Evolutionary conservation across 305 asterid species (phyloP).

Genomic region (Fraxinus velutina): DNA sequence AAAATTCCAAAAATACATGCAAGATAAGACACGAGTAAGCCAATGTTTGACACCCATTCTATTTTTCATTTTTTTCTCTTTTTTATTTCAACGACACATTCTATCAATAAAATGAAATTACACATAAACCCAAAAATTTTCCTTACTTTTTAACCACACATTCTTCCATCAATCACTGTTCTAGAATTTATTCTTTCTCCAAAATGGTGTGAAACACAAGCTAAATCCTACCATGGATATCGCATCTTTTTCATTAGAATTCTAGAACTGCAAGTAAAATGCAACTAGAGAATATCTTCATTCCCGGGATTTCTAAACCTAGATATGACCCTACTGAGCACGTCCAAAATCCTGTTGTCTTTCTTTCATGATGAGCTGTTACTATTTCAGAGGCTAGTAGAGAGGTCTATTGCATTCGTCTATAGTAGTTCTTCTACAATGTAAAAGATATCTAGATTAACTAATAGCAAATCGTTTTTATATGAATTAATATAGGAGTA

Average conservation of each 20-base stretch:
- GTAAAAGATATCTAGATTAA: background rate
- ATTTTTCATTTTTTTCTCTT: too few species aligned
- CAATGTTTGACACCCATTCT: too few species aligned
- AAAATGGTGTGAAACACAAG: too few species aligned
- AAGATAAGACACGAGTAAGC: background rate
- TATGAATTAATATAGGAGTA: background rate
- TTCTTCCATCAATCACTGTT: too few species aligned
- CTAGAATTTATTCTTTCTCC: too few species aligned
- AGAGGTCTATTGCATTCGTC: background rate
- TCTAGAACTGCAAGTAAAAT: background rate
- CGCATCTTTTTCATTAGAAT: background rate
- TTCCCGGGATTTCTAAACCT: background rate
- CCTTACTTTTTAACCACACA: too few species aligned
- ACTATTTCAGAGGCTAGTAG: background rate
- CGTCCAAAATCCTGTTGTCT: background rate
- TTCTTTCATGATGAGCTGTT: background rate
- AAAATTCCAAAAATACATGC: slow-evolving; percentile 2
- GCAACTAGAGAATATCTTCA: background rate
- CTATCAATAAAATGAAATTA: too few species aligned
- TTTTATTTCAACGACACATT: too few species aligned
- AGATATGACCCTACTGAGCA: background rate
- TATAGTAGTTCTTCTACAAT: background rate
- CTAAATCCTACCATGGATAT: background rate
- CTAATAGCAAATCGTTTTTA: background rate
- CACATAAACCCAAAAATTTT: too few species aligned